Base-by-base conservation (phyloP, 2,329 filamentous ascomycete species). In the Claviceps sp. region DNA sequence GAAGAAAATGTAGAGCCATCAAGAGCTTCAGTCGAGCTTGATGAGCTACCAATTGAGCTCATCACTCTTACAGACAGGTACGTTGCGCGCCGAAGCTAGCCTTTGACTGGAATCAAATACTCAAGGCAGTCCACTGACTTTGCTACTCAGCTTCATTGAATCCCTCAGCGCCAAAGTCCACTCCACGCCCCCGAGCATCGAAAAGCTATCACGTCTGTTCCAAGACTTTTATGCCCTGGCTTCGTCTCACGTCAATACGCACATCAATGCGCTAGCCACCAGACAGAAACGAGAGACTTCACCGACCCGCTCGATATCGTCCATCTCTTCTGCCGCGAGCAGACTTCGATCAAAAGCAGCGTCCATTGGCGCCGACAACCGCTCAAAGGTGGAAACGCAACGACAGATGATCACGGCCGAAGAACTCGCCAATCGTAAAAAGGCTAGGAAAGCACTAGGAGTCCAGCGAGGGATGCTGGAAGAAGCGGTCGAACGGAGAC, bases 1-100 rank as follows among this genome's bases (percentile, higher is more conserved):
- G 74, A 78, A 24, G 72, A 78, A 50, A 59, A 65, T 26, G 54
- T 68, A 5, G 76, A 80, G 55, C 60, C 67, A 2, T 72, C 72
- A 0, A 65, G 78, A 54, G 70, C 72, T 22, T 81, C 85, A 3
- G 78, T 87, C 56, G 84, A 87, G 53, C 84, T 93, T 56, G 88
- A 95, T 60, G 86, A 95, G 62, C 80, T 98, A 43, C 93, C 93
- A 14, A 93, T 96, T 61, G 93, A 98, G 75, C 79, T 98, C 54
- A 78, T 93, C 54, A 93, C 88, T 66, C 72, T 96, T 63, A 88
- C 86, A 20, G 91, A 97, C 67, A 87, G 86, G 88, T 89, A 72
- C 55, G 66, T 42, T 16, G 2, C 5, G 5, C 26, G 40, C n/a
- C 0, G 38, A 16, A 37, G 24, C 4, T 46, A 30, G 26, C 6